phyloP scores from a whole-genome alignment of 1,139 yeast species.

The Magnusiomyces sp. region DNA sequence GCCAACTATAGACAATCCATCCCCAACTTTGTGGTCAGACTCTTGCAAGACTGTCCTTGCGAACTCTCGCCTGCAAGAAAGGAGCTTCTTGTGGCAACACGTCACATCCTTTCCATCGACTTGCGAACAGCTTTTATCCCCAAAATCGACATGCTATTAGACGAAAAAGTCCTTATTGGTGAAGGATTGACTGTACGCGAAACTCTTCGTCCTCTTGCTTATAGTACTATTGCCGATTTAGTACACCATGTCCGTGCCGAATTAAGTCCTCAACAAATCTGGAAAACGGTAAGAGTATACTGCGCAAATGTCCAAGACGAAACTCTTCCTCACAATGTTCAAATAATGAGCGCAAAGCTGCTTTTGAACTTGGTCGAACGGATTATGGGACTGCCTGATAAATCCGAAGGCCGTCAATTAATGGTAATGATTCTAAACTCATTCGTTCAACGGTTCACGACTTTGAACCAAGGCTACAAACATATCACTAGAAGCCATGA shows the following conservation, averaged over 20 bases:
- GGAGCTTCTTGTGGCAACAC: constrained; percentile 85
- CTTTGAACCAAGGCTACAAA: constrained; percentile 63
- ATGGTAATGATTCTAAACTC: constrained; percentile 63
- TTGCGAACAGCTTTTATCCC: constrained; percentile 77
- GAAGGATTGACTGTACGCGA: constrained; percentile 89
- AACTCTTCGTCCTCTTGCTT: constrained; percentile 80
- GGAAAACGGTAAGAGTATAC: constrained; percentile 80
- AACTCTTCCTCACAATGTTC: constrained; percentile 80
- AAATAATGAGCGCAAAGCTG: constrained; percentile 93
- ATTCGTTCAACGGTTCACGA: constrained; percentile 72
- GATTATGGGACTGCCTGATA: constrained; percentile 73
- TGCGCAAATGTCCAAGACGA: constrained; percentile 76
- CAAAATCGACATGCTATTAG: constrained; percentile 73
- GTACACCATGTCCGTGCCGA: constrained; percentile 88
- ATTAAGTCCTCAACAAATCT: constrained; percentile 71
- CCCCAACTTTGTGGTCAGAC: constrained; percentile 78
- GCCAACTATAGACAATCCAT: constrained; percentile 56
- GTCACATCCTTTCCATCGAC: constrained; percentile 88
- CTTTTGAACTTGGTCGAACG: constrained; percentile 81
- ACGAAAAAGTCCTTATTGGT: constrained; percentile 83
- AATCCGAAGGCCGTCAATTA: constrained; percentile 77
- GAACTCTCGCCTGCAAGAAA: constrained; percentile 88
- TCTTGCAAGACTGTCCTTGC: constrained; percentile 94
- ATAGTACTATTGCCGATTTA: constrained; percentile 92
- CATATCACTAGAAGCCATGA: constrained; percentile 57